Conservation (phyloP, 2,329 filamentous ascomycete species). For the Tolypocladium nubicola region DNA sequence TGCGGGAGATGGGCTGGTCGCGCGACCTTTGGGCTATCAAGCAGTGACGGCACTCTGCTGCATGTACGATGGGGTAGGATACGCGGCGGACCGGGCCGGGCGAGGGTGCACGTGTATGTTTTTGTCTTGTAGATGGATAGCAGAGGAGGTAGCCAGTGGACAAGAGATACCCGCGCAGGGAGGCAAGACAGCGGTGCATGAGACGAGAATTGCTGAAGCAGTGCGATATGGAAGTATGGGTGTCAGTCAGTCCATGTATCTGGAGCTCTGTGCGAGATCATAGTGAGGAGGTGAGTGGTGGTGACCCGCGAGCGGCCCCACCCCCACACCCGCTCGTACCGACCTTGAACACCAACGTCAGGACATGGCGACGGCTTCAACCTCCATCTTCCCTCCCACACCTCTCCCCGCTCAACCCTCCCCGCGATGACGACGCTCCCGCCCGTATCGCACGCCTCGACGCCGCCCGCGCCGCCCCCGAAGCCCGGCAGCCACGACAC, state of each 20-base stretch:
- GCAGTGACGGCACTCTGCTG: slow-evolving; percentile 4
- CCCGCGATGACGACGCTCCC: slow-evolving; percentile 17
- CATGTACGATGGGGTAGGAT: background rate
- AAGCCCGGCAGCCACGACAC: slow-evolving; percentile 61
- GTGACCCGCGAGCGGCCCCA: background rate
- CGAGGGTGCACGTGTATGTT: background rate
- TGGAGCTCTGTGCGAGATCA: background rate
- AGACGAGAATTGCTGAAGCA: background rate
- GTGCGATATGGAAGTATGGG: background rate
- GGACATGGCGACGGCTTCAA: background rate
- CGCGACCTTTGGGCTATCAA: slow-evolving; percentile 52
- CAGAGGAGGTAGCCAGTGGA: background rate
- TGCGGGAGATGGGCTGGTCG: slow-evolving; percentile 52
- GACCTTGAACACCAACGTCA: background rate
- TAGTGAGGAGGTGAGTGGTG: too few relatives aligned
- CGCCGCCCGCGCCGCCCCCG: slow-evolving; percentile 59
- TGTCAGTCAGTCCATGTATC: too few relatives aligned
- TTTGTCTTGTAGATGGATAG: background rate
- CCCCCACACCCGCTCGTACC: background rate
- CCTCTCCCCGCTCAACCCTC: background rate
- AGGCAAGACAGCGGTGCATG: background rate
- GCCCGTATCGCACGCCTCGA: slow-evolving; percentile 16
- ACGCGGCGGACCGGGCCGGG: background rate
- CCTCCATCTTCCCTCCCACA: background rate
- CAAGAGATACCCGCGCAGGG: background rate